Base-by-base conservation (phyloP, 257 asterid species). In the Penstemon newberryi region DNA sequence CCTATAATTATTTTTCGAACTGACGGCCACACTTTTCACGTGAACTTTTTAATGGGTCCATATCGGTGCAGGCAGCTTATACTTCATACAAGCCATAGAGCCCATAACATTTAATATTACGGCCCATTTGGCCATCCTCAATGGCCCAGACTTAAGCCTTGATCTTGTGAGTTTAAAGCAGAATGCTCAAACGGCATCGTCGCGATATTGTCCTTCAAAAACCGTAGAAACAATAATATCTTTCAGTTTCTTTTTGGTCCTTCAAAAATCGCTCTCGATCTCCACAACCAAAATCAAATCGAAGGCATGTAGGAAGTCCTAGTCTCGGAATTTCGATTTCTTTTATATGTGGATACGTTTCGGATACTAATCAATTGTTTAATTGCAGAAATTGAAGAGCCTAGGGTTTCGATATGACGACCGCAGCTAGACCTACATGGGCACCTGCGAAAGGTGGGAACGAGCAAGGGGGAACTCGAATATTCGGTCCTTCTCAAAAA, bases 371-470 rank as follows among this genome's bases (percentile, higher is more conserved):
- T 50, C 33, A 11, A 13, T 25, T 60, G 11, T 53, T 44, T 36
- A 5, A 15, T 46, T 54, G 64, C 65, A 18, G 15, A 53, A 56
- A 53, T 63, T 44, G 77, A 5, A 47, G 63, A 54, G 60, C 6
- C 61, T 78, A 74, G 76, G 81, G 71, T 33, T 63, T 58, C 67
- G 71, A 19, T 3, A 87, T 90, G 96, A 90, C 97, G 83, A 91
- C 96, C 13, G 97, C 97, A 5, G 99, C 99, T 3, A 87, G 97
- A 76, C 97, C 99, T 19, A 94, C 99, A 4, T 94, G 99, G 99
- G 99, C 99, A 66, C 99, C 99, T 49, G 99, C 99, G 0, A 90
- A 93, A 75, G 99, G 99, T 49, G 97, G 97, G 54, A 91, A 89
- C 75, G 99, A 94, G 69, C 99, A 94, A 78, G 96, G 99, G 0